phyloP scores from a whole-genome alignment of 2,329 filamentous ascomycete species.

The Grosmannia serpens region DNA sequence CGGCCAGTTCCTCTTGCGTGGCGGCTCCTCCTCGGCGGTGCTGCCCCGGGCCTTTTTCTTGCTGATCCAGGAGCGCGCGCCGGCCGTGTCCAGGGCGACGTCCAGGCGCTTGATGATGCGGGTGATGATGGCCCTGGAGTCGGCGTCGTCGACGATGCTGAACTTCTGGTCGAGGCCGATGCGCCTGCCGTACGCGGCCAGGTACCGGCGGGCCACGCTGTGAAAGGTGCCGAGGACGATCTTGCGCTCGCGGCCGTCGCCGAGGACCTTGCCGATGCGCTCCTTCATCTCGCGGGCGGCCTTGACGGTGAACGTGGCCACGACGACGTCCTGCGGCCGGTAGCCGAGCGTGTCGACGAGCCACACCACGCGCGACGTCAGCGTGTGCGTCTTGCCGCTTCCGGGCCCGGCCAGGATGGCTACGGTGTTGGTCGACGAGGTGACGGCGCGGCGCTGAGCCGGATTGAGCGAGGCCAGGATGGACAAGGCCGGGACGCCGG shows the following conservation, averaged over 20 bases:
- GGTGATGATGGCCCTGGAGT: conserved; percentile 68
- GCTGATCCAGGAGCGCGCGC: conserved; percentile 66
- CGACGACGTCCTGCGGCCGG: conserved; percentile 77
- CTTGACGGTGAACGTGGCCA: conserved; percentile 96
- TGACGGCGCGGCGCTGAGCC: conserved; percentile 45
- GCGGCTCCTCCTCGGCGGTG: conserved; percentile 11
- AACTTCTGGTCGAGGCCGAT: conserved; percentile 79
- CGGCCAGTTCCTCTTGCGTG: conserved; percentile 22
- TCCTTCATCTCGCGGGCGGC: conserved; percentile 89
- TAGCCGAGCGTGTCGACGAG: conserved; percentile 62
- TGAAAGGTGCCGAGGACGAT: conserved; percentile 90
- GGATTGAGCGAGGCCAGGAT: conserved; percentile 40
- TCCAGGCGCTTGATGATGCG: conserved; percentile 70
- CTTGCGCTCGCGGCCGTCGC: conserved; percentile 60
- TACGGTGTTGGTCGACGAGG: conserved; percentile 40
- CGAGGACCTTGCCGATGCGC: conserved; percentile 71
- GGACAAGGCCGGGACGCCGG: conserved; percentile 7
- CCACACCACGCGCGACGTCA: conserved; percentile 87
- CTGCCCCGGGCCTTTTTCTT: conserved; percentile 49
- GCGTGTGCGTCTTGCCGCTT: conserved; percentile 86
- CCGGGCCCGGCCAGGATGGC: conserved; percentile 58
- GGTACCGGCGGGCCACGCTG: conserved; percentile 76
- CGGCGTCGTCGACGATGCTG: conserved; percentile 76
- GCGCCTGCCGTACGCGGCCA: conserved; percentile 70
- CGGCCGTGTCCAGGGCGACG: conserved; percentile 55